Evolutionary conservation across 805 yeast genomes (phyloP).

Genomic region (Lachancea quebecensis): DNA sequence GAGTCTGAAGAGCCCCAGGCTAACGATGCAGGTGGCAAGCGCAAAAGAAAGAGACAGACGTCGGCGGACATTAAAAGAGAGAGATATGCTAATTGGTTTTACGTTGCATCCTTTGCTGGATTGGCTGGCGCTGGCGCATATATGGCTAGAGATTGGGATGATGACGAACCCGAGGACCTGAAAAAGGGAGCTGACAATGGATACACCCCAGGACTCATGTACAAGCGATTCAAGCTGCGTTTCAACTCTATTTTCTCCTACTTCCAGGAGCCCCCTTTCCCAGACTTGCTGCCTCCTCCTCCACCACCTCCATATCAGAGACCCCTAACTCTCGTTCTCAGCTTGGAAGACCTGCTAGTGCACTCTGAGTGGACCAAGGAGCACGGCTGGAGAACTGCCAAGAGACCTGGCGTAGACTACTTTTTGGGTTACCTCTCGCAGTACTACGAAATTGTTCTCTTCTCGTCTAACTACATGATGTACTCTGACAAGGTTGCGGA

Average conservation of each 20-base stretch:
- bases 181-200: conserved; percentile 56
- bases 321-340: conserved; percentile 83
- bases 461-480: conserved; percentile 78
- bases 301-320: conserved; percentile 90
- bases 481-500: conserved; percentile 77
- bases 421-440: conserved; percentile 90
- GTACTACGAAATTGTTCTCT: conserved; percentile 91
- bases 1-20: conserved; percentile 12
- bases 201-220: conserved; percentile 55
- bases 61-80: conserved; percentile 79
- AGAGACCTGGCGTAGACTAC: conserved; percentile 97
- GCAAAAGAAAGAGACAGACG: conserved; percentile 54
- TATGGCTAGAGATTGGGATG: conserved; percentile 81
- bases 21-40: conserved; percentile 17
- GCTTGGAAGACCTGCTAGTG: conserved; percentile 82
- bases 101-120: conserved; percentile 46
- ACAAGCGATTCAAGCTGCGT: conserved; percentile 64
- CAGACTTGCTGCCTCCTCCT: conserved; percentile 83
- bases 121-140: conserved; percentile 52
- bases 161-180: conserved; percentile 57
- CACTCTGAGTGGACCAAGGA: conserved; percentile 90
- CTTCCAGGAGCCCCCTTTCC: conserved; percentile 90
- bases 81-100: conserved; percentile 67
- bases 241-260: conserved; percentile 67
- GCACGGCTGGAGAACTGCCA: conserved; percentile 97